phyloP scores from a whole-genome alignment of 2,329 filamentous ascomycete genomes.

The Colletotrichum salicis region DNA sequence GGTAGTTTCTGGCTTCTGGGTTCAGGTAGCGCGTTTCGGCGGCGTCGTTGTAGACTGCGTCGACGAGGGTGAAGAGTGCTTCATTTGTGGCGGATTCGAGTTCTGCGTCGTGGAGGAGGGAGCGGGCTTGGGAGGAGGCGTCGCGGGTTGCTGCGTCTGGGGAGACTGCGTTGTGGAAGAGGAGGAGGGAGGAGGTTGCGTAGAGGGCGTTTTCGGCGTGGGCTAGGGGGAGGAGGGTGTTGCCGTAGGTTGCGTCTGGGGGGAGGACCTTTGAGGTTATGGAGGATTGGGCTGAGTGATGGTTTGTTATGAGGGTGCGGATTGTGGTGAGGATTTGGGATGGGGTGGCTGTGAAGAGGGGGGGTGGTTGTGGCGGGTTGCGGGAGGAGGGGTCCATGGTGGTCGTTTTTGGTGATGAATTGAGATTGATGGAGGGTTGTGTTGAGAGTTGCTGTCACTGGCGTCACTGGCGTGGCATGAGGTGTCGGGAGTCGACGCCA shows the following conservation, averaged over 20 bases:
- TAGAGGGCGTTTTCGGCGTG: slow-evolving; percentile 11
- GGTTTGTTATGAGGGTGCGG: background rate
- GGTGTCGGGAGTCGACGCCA: too few relatives aligned
- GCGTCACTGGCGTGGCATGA: background rate
- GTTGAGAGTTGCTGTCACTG: too few relatives aligned
- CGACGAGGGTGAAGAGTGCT: slow-evolving; percentile 5
- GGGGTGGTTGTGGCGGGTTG: background rate
- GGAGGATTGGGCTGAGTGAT: background rate
- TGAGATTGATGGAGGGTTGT: too few relatives aligned
- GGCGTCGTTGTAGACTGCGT: background rate
- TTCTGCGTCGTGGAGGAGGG: background rate
- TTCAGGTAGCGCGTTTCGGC: background rate
- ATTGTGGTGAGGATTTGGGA: background rate
- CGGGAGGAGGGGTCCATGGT: background rate
- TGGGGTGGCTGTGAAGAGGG: background rate
- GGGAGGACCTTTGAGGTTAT: background rate
- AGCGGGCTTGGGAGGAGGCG: background rate
- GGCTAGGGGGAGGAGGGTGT: slow-evolving; percentile 1
- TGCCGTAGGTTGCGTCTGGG: slow-evolving; percentile 6
- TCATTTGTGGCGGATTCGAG: background rate
- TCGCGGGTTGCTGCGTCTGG: slow-evolving; percentile 1
- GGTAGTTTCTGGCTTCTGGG: background rate
- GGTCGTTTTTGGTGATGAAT: background rate
- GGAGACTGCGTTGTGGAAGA: slow-evolving; percentile 22
- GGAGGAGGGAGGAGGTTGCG: background rate